phyloP scores from a whole-genome alignment of 805 yeast species.

The Cyberlindnera sargentensis region DNA sequence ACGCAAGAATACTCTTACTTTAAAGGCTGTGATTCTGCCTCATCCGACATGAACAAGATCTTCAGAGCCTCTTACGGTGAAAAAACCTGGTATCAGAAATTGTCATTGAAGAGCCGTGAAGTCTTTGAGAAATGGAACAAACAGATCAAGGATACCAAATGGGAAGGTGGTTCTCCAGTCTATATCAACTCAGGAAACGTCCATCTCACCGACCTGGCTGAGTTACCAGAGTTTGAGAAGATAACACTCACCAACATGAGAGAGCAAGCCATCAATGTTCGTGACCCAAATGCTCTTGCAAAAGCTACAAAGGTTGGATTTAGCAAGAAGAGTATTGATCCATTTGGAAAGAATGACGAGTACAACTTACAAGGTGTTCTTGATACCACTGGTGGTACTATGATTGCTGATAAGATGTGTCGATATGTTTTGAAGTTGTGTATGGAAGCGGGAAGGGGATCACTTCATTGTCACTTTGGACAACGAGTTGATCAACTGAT shows the following conservation, averaged over 20 bases:
- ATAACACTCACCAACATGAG: conserved; percentile 17
- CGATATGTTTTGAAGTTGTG: conserved; percentile 24
- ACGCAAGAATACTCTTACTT: conserved; percentile 25
- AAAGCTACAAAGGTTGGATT: conserved; percentile 19
- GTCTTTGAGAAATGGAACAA: conserved; percentile 21
- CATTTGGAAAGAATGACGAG: conserved; percentile 13
- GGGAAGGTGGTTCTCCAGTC: conserved; percentile 22
- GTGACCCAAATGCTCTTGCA: conserved; percentile 16
- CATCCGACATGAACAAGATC: conserved; percentile 33
- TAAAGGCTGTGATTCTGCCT: conserved; percentile 34
- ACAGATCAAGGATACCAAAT: conserved; percentile 16
- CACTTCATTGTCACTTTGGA: conserved; percentile 21
- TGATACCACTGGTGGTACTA: conserved; percentile 27
- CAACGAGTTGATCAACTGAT: conserved; percentile 1
- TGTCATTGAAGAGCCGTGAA: conserved; percentile 19
- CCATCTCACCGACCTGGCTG: conserved; percentile 18
- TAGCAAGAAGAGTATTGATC: conserved; percentile 14
- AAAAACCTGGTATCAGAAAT: conserved; percentile 27
- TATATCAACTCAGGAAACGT: conserved; percentile 22
- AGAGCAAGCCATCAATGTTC: conserved; percentile 12
- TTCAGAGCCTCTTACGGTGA: conserved; percentile 33
- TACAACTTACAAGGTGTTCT: conserved; percentile 19
- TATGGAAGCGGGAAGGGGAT: conserved; percentile 14
- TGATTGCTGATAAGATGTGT: conserved; percentile 27
- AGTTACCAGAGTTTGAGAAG: conserved; percentile 19